Evolutionary conservation across 78 protist genomes (phyloP).

Genomic region (slime mould (Dictyostelium discoideum)): DNA sequence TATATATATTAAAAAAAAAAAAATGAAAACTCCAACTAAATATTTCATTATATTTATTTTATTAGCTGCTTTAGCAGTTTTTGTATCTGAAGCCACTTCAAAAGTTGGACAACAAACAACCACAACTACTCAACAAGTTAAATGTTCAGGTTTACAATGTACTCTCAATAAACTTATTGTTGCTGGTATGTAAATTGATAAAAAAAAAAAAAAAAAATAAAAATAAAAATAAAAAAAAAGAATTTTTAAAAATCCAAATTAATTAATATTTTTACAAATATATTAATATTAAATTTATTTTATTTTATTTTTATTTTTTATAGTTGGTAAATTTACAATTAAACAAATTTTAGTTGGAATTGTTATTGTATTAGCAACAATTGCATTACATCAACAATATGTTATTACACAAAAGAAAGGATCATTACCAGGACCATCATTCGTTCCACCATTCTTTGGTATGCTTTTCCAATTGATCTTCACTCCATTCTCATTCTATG

Average conservation of each 20-base stretch:
- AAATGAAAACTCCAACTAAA: slow-evolving; percentile 13
- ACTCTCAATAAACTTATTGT: background rate
- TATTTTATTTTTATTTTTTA: too few relatives aligned
- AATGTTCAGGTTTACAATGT: slow-evolving; percentile 21
- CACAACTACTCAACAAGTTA: background rate
- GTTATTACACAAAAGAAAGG: slow-evolving; percentile 37
- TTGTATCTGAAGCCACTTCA: slow-evolving; percentile 3
- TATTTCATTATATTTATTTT: background rate
- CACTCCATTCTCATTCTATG: slow-evolving; percentile 70
- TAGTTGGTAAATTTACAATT: slow-evolving; percentile 52
- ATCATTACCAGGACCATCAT: slow-evolving; percentile 81
- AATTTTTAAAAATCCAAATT: too few relatives aligned
- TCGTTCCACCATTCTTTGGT: slow-evolving; percentile 84
- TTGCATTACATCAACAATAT: slow-evolving; percentile 73
- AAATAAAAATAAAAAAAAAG: too few relatives aligned
- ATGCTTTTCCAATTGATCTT: slow-evolving; percentile 79
- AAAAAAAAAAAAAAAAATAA: too few relatives aligned
- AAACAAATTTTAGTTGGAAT: slow-evolving; percentile 67
- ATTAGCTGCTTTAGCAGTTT: slow-evolving; percentile 9
- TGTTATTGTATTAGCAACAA: slow-evolving; percentile 32
- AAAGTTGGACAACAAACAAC: background rate
- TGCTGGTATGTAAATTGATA: background rate
- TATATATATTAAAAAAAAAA: background rate
- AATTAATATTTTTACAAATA: background rate
- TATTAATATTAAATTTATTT: background rate